Evolutionary conservation across 2,329 filamentous ascomycete genomes (phyloP).

Genomic region (Fusarium phyllophilum): DNA sequence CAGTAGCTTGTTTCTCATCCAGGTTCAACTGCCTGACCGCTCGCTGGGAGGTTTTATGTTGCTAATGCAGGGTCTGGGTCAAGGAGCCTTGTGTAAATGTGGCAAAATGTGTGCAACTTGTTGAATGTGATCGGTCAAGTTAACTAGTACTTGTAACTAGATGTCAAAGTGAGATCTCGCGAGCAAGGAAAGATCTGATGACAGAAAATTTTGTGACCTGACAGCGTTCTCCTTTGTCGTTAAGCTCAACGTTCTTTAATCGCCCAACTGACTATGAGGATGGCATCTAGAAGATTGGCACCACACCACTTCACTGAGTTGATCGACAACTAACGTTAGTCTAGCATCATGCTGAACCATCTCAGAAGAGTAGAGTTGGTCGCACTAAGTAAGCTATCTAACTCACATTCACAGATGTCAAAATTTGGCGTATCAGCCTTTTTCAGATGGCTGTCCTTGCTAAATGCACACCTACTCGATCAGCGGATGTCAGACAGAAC

Average conservation of each 20-base stretch:
- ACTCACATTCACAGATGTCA: not conserved
- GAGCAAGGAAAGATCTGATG: not conserved
- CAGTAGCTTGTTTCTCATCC: not conserved
- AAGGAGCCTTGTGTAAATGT: not conserved
- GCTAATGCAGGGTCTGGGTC: not conserved
- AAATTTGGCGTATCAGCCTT: not conserved
- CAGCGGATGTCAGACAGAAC: not conserved
- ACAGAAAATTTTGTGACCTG: not conserved
- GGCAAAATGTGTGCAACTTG: not conserved
- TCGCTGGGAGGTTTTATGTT: not conserved
- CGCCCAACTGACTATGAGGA: not conserved
- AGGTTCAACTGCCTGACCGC: not conserved
- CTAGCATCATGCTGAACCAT: not conserved
- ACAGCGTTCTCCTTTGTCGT: not conserved
- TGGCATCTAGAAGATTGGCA: constrained; percentile 8
- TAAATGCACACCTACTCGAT: not conserved
- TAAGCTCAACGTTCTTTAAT: not conserved
- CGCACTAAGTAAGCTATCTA: not conserved
- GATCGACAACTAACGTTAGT: constrained; percentile 10
- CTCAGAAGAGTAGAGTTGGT: not conserved
- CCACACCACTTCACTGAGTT: constrained; percentile 10
- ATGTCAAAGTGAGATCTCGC: not conserved
- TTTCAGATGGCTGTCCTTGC: not conserved
- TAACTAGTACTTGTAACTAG: not conserved
- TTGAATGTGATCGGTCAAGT: constrained; percentile 23